A percentile compares a stretch with the other conserved stretches of the same genome.
These are phyloP conservation scores for Penicillium sp. DNA, from an alignment of 2,329 filamentous ascomycete genomes.

Conservation along the genomic window DNA sequence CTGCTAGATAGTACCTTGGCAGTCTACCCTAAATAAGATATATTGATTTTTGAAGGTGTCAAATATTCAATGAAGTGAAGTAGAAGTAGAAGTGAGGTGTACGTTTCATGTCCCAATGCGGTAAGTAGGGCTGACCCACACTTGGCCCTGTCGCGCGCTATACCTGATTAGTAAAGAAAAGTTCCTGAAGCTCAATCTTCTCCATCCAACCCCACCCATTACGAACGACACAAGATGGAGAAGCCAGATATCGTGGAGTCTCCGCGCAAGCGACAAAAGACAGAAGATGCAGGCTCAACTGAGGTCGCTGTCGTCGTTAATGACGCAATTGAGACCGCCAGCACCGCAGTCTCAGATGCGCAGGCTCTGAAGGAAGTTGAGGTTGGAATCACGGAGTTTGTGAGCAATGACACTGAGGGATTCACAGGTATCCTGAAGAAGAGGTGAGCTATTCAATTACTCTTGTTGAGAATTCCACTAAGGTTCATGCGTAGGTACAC, in stretches of 20 bases:
- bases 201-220: constrained; percentile 6
- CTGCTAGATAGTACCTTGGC: neutral
- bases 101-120: constrained; percentile 16
- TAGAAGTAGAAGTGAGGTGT: neutral
- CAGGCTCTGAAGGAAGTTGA: constrained; percentile 42
- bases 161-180: constrained; percentile 20
- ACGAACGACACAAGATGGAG: constrained; percentile 29
- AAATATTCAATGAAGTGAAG: neutral
- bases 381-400: constrained; percentile 64
- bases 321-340: constrained; percentile 9
- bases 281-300: constrained; percentile 21
- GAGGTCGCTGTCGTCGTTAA: constrained; percentile 17
- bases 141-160: constrained; percentile 24
- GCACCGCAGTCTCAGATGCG: constrained; percentile 23
- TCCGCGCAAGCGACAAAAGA: constrained; percentile 39
- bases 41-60: neutral
- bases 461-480: neutral
- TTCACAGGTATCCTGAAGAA: constrained; percentile 68
- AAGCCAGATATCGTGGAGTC: constrained; percentile 32
- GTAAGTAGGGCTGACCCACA: constrained; percentile 23
- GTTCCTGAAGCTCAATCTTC: constrained; percentile 14
- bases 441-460: constrained; percentile 43
- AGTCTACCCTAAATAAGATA: neutral
- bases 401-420: constrained; percentile 55
- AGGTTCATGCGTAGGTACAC: constrained; percentile 62